Evolutionary conservation across 768 basidiomycete species (phyloP).

Genomic region (Mycena kentingensis): DNA sequence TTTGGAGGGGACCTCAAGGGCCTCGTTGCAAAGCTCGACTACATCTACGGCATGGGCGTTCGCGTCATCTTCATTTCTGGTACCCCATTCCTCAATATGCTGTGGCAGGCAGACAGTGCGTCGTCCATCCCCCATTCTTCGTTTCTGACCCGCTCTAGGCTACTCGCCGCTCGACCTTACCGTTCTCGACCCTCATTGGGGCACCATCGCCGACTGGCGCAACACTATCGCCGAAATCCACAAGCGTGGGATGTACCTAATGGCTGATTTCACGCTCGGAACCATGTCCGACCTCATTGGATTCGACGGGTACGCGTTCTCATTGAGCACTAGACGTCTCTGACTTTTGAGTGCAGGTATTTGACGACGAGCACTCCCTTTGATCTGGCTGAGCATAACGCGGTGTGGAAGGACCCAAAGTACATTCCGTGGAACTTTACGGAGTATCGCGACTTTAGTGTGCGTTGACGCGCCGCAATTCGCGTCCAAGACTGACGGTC

Average conservation of each 20-base stretch:
- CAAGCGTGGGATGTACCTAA: slow-evolving; percentile 83
- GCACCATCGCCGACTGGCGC: slow-evolving; percentile 79
- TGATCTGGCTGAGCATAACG: slow-evolving; percentile 68
- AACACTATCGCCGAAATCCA: slow-evolving; percentile 76
- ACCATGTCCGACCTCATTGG: slow-evolving; percentile 89
- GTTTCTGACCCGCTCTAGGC: slow-evolving; percentile 46
- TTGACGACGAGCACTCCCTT: slow-evolving; percentile 85
- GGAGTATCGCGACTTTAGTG: slow-evolving; percentile 80
- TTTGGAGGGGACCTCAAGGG: slow-evolving; percentile 90
- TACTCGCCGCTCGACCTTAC: slow-evolving; percentile 93
- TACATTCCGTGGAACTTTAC: slow-evolving; percentile 87
- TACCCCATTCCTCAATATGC: slow-evolving; percentile 91
- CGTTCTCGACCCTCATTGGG: slow-evolving; percentile 92
- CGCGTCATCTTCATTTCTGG: slow-evolving; percentile 87
- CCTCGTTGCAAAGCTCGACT: slow-evolving; percentile 73
- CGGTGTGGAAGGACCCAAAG: slow-evolving; percentile 70
- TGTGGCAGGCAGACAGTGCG: slow-evolving; percentile 96
- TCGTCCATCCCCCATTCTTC: slow-evolving; percentile 21
- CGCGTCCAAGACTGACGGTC: slow-evolving; percentile 10
- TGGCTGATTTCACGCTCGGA: slow-evolving; percentile 92
- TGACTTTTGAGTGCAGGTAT: slow-evolving; percentile 49
- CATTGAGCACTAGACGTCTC: slow-evolving; percentile 8
- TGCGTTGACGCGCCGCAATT: slow-evolving; percentile 32
- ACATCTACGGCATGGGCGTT: slow-evolving; percentile 88
- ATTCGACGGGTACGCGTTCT: slow-evolving; percentile 68